phyloP scores from a whole-genome alignment of 2,329 filamentous ascomycete genomes.

The Ascochyta koolunga region DNA sequence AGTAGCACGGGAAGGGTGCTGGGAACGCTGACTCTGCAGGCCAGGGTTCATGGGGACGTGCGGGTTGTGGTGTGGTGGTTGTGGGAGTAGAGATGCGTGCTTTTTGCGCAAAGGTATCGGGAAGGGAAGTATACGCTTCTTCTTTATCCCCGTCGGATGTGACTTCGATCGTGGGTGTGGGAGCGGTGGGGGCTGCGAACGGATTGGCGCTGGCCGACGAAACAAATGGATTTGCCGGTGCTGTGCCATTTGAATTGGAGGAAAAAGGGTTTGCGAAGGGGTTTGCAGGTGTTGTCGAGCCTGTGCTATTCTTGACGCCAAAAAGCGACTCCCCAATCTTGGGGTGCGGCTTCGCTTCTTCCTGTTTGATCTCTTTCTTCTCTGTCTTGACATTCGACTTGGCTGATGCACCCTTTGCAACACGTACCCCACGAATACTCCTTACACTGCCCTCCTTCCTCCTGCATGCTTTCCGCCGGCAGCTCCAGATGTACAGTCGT shows the following conservation, averaged over 20 bases:
- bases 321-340: conserved; percentile 73
- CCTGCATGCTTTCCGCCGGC: conserved; percentile 77
- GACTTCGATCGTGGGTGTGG: conserved; percentile 26
- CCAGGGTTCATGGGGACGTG: conserved; percentile 72
- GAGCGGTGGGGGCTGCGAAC: conserved; percentile 31
- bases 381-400: conserved; percentile 24
- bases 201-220: conserved; percentile 31
- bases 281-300: conserved; percentile 28
- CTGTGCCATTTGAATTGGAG: conserved; percentile 42
- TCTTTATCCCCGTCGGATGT: conserved; percentile 26
- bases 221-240: conserved; percentile 63
- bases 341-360: conserved; percentile 48
- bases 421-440: conserved; percentile 71
- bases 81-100: conserved; percentile 57
- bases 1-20: conserved; percentile 73
- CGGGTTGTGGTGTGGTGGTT: conserved; percentile 32
- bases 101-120: conserved; percentile 78
- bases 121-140: conserved; percentile 60
- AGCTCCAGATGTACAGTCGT: conserved; percentile 85
- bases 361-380: conserved; percentile 27
- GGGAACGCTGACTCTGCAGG: conserved; percentile 70
- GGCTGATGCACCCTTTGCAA: conserved; percentile 50
- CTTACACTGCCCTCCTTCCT: conserved; percentile 83
- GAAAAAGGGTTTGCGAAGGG: conserved; percentile 66
- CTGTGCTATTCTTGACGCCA: conserved; percentile 60